Percentiles rank a stretch among this genome's conserved stretches.
Conservation (phyloP, 805 yeast genomes). For the Yarrowia sp. region DNA sequence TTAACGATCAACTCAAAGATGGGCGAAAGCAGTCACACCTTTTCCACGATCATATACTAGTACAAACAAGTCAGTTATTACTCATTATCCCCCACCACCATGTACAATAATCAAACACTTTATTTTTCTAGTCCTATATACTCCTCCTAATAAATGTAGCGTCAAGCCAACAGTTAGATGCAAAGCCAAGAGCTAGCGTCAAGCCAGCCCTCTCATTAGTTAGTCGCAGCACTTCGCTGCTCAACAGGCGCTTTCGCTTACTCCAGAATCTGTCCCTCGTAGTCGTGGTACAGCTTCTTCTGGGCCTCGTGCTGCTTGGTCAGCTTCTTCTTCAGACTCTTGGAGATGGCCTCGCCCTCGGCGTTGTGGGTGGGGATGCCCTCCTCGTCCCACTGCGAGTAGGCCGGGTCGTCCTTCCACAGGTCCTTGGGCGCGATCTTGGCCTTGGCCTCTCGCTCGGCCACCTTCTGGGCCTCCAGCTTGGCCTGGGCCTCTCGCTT, state of each 20-base stretch:
- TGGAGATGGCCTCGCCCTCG: constrained; percentile 72
- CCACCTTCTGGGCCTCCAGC: constrained; percentile 39
- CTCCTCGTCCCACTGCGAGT: constrained; percentile 74
- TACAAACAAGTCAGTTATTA: too few species aligned
- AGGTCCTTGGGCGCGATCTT: constrained; percentile 66
- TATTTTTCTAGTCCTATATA: not conserved
- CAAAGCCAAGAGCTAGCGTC: too few species aligned
- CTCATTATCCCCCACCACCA: too few species aligned
- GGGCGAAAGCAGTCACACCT: too few species aligned
- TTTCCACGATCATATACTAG: too few species aligned
- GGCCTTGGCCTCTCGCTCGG: constrained; percentile 68
- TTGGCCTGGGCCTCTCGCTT: constrained; percentile 48
- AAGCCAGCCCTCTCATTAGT: too few species aligned
- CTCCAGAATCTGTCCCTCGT: constrained; percentile 32
- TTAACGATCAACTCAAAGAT: too few species aligned
- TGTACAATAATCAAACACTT: not conserved
- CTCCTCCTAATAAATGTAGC: not conserved
- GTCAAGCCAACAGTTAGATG: not conserved
- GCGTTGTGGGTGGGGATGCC: constrained; percentile 79
- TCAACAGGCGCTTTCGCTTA: not conserved
- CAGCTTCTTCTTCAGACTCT: constrained; percentile 82
- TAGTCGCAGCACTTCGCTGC: too few species aligned
- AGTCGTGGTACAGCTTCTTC: constrained; percentile 76
- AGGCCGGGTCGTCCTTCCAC: constrained; percentile 59
- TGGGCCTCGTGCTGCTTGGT: constrained; percentile 75